Percentiles rank a stretch among this genome's conserved stretches.
phyloP scores from a whole-genome alignment of 345 rosid genomes.

The Combretum micranthum region DNA sequence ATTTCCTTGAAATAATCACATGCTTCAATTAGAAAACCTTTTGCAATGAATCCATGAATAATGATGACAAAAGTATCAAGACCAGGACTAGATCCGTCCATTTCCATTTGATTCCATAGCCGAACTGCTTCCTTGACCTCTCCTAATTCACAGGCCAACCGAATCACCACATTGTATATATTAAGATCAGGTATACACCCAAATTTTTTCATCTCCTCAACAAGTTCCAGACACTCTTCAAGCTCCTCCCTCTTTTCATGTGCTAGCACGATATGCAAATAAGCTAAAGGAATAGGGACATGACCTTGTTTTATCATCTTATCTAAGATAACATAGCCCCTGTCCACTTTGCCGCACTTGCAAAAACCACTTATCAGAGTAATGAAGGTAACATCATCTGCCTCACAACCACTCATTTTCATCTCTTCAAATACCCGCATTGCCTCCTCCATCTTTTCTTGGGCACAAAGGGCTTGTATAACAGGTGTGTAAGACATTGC shows the following conservation, averaged over 20 bases:
- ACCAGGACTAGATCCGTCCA: slow-evolving; percentile 57
- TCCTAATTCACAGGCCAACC: slow-evolving; percentile 75
- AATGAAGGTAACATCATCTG: slow-evolving; percentile 64
- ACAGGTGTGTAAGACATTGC: slow-evolving; percentile 59
- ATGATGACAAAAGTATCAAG: slow-evolving; percentile 64
- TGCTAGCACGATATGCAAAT: slow-evolving; percentile 67
- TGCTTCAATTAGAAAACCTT: slow-evolving; percentile 57
- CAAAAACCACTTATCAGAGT: slow-evolving; percentile 81
- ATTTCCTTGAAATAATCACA: slow-evolving; percentile 73
- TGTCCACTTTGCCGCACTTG: slow-evolving; percentile 56
- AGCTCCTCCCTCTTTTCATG: slow-evolving; percentile 72
- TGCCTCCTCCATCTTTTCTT: slow-evolving; percentile 76
- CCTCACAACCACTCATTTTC: slow-evolving; percentile 64
- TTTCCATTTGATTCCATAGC: slow-evolving; percentile 76
- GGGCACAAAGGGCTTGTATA: slow-evolving; percentile 65
- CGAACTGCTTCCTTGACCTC: slow-evolving; percentile 49
- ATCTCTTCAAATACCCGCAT: slow-evolving; percentile 61
- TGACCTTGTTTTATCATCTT: slow-evolving; percentile 50
- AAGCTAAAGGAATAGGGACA: slow-evolving; percentile 50
- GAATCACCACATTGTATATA: slow-evolving; percentile 55
- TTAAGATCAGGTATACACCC: slow-evolving; percentile 53
- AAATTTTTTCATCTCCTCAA: slow-evolving; percentile 45
- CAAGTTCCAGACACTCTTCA: slow-evolving; percentile 59
- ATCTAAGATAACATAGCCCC: slow-evolving; percentile 51
- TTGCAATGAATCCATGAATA: slow-evolving; percentile 61